Evolutionary conservation across 345 rosid species (phyloP), one percentile per base, ranked within the genome.

Genomic region (Euphorbia pulcherrima): DNA sequence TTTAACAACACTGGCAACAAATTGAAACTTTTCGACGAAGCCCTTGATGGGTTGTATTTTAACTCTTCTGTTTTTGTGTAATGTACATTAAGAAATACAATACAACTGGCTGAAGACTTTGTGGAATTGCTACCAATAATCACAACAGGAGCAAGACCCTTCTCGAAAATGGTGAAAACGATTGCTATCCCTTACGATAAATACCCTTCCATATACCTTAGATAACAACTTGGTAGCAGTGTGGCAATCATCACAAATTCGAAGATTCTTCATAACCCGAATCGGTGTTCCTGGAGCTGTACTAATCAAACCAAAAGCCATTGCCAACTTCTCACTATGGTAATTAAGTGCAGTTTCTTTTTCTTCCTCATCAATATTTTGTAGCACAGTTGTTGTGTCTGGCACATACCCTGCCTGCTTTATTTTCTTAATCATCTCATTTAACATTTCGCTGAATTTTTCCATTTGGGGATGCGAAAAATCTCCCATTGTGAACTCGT

Each of bases 161-260:
- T 60, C 67, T 28, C 65, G 75, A 72, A 79, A 75, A 8, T 72
- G 79, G 37, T 79, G 82, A 72, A 79, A 79, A 6, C 79, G 74
- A 65, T 64, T 79, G 2, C 69, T 66, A 29, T 75, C 82, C 20
- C 82, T 68, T 3, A 75, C 77, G 47, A 72, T 35, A 48, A 79
- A 60, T 21, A 41, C 47, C 68, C 79, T 79, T 6, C 39, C 39
- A 41, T 71, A 72, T 20, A 79, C 52, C 64, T 75, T 79, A 4
- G 80, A 79, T 67, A 80, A 26, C 16, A 71, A 58, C 68, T 77
- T 77, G 52, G 71, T 74, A 27, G 72, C 81, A 7, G 60, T 9
- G 37, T 72, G 77, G 52, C 82, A 79, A 35, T 75, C 79, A 0
- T 65, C 64, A 57, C 79, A 79, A 37, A 75, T 68, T 55, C 78